These are phyloP conservation scores for Fusarium luffae DNA, from an alignment of 2,329 filamentous ascomycete genomes.

Conservation along the genomic window DNA sequence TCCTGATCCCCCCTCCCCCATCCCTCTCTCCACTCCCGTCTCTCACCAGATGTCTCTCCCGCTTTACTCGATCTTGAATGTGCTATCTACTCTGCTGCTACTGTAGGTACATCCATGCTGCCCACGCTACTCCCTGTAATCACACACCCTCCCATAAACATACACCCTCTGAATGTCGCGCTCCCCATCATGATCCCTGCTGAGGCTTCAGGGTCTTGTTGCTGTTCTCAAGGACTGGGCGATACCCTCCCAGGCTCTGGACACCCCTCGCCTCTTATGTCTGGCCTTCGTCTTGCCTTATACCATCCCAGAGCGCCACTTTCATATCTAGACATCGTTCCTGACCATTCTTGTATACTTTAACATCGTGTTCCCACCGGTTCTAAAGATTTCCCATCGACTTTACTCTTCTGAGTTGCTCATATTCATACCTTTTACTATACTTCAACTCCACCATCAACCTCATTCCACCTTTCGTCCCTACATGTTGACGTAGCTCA, in stretches of 20 bases:
- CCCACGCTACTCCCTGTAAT: constrained; percentile 11
- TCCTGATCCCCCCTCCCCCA: constrained; percentile 15
- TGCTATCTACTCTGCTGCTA: constrained; percentile 19
- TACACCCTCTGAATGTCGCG: constrained; percentile 18
- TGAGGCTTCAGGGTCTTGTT: constrained; percentile 38
- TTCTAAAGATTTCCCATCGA: constrained; percentile 13
- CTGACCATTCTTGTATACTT: constrained; percentile 33
- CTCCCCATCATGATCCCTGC: constrained; percentile 38
- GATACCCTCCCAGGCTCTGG: constrained; percentile 35
- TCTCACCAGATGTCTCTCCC: constrained; percentile 26
- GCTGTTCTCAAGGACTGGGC: constrained; percentile 39
- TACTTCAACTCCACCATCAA: constrained; percentile 11
- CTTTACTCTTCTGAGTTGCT: constrained; percentile 21
- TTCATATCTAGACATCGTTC: constrained; percentile 37
- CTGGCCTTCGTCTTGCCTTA: constrained; percentile 35
- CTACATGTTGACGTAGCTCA: constrained; percentile 28
- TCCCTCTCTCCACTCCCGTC: constrained; percentile 34
- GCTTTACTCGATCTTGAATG: constrained; percentile 33
- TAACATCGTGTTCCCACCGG: constrained; percentile 25
- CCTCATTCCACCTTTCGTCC: constrained; percentile 6
- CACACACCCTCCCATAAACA: constrained; percentile 1
- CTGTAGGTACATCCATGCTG: constrained; percentile 26
- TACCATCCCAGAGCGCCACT: constrained; percentile 36
- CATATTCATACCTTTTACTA: constrained; percentile 12
- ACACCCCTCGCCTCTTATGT: constrained; percentile 34